These are phyloP conservation scores for Trypanosoma grayi DNA, from an alignment of 208 protist genomes.

Conservation along the genomic window DNA sequence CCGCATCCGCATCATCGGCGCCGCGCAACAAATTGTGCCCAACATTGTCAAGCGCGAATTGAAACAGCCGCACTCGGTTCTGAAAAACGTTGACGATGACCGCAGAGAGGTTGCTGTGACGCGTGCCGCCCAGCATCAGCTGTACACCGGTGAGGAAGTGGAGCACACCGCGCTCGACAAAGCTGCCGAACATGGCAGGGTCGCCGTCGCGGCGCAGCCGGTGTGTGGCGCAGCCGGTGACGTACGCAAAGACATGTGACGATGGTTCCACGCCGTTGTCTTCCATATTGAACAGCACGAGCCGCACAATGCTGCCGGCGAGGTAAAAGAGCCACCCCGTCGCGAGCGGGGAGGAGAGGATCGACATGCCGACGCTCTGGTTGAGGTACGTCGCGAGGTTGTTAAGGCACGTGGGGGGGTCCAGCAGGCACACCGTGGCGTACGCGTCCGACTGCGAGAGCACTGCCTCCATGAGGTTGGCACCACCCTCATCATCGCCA, in stretches of 20 bases:
- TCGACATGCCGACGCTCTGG: constrained; percentile 38
- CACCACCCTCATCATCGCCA: constrained; percentile 38
- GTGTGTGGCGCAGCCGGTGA: constrained; percentile 66
- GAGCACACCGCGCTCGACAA: constrained; percentile 73
- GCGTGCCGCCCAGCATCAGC: constrained; percentile 44
- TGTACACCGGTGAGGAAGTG: constrained; percentile 72
- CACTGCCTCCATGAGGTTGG: constrained; percentile 49
- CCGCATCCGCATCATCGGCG: constrained; percentile 48
- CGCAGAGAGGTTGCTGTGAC: constrained; percentile 39
- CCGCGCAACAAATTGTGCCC: constrained; percentile 77
- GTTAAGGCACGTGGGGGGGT: constrained; percentile 39
- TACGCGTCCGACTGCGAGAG: constrained; percentile 52
- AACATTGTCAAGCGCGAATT: constrained; percentile 79
- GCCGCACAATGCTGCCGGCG: constrained; percentile 46
- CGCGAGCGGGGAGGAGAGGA: constrained; percentile 56
- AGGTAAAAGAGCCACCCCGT: constrained; percentile 82
- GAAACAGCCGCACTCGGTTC: constrained; percentile 60
- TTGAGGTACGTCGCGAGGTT: constrained; percentile 51
- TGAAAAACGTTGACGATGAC: constrained; percentile 75
- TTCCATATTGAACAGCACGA: constrained; percentile 52
- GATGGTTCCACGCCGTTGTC: constrained; percentile 35
- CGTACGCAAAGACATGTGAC: constrained; percentile 63
- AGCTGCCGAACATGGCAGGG: constrained; percentile 27
- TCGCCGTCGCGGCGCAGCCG: constrained; percentile 12
- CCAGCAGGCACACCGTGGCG: constrained; percentile 45